phyloP scores from a whole-genome alignment of 352 stramenopile genomes.

The Pythium biforme region DNA sequence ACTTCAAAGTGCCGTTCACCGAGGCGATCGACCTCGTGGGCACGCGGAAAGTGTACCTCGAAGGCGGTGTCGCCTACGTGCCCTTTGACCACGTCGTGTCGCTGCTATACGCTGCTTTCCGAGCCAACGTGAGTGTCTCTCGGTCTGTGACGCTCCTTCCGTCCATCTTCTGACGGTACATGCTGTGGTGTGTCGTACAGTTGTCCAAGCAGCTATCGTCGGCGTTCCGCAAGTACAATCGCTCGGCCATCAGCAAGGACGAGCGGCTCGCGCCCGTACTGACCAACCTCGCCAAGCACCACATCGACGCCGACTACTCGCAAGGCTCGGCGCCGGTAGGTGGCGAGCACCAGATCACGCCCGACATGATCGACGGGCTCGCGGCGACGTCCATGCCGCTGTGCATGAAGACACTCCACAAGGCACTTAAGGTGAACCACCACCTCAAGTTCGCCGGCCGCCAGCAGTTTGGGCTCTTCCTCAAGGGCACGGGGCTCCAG shows the following conservation, averaged over 20 bases:
- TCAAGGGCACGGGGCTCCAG: constrained; percentile 96
- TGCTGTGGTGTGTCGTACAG: constrained; percentile 21
- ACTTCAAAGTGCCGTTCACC: constrained; percentile 97
- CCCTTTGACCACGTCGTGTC: constrained; percentile 93
- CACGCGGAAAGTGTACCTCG: constrained; percentile 91
- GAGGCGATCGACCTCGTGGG: constrained; percentile 93
- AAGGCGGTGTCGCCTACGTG: constrained; percentile 94
- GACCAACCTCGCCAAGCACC: constrained; percentile 95
- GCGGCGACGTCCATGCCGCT: constrained; percentile 94
- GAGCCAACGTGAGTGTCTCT: constrained; percentile 58
- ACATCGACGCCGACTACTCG: constrained; percentile 92
- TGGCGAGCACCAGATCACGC: constrained; percentile 74
- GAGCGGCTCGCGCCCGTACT: constrained; percentile 92
- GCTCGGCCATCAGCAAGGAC: constrained; percentile 91
- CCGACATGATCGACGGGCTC: constrained; percentile 91
- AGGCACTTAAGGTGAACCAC: constrained; percentile 92
- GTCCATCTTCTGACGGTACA: not conserved
- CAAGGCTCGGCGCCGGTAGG: constrained; percentile 33
- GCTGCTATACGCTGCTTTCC: constrained; percentile 93
- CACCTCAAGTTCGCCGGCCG: constrained; percentile 97
- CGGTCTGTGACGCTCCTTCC: not conserved
- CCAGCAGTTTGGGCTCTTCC: constrained; percentile 98
- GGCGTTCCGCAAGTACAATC: constrained; percentile 86
- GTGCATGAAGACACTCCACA: constrained; percentile 97
- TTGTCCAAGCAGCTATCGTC: constrained; percentile 91